Conservation (phyloP, 768 basidiomycete genomes). For the Tephrocybe sp. region DNA sequence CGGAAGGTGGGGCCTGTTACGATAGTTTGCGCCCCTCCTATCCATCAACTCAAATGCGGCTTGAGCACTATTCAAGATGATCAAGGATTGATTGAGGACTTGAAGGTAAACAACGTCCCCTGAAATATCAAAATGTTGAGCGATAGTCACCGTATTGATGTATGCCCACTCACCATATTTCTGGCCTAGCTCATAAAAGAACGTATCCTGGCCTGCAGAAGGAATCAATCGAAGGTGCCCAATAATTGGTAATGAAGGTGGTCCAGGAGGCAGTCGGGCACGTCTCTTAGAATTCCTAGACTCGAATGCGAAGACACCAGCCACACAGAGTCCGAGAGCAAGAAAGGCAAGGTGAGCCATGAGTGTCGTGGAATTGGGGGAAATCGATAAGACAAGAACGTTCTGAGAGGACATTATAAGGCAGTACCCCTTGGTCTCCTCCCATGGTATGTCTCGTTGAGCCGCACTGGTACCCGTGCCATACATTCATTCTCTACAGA, state of each 20-base stretch:
- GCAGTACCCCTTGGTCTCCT: too few relatives aligned
- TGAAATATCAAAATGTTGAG: background rate
- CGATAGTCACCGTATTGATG: too few relatives aligned
- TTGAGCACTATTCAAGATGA: background rate
- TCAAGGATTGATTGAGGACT: background rate
- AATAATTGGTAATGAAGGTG: conserved; percentile 33
- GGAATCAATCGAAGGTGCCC: conserved; percentile 36
- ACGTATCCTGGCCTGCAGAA: conserved; percentile 19
- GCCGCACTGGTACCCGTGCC: too few relatives aligned
- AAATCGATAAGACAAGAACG: too few relatives aligned
- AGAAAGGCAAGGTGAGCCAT: too few relatives aligned
- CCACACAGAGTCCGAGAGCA: background rate
- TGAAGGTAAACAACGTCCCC: background rate
- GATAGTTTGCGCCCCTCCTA: background rate
- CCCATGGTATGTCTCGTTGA: too few relatives aligned
- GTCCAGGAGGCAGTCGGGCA: conserved; percentile 29
- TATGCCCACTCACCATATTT: conserved; percentile 26
- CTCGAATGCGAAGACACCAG: background rate
- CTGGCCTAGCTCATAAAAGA: conserved; percentile 30
- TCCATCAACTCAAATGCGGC: background rate
- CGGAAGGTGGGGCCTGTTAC: background rate
- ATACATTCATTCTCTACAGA: too few relatives aligned
- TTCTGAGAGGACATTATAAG: too few relatives aligned
- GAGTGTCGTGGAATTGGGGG: background rate
- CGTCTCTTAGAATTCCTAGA: background rate